Evolutionary conservation across 352 stramenopile genomes (phyloP).

Genomic region (Phytopythium montanum): DNA sequence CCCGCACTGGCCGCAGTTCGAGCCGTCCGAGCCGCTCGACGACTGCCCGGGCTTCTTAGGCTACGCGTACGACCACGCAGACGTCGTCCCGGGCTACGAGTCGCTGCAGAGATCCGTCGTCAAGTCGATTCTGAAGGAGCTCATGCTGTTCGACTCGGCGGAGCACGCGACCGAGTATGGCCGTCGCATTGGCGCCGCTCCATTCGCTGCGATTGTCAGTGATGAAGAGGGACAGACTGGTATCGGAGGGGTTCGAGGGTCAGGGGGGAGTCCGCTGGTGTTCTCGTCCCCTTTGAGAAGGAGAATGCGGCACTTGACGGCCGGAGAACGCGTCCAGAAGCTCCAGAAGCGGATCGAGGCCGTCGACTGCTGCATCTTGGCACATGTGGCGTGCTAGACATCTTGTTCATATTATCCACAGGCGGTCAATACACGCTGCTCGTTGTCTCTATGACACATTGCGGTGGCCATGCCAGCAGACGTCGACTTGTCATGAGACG

Average conservation of each 20-base stretch:
- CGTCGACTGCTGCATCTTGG: slow-evolving; percentile 35
- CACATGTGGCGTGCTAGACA: slow-evolving; percentile 7
- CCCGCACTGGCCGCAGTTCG: slow-evolving; percentile 60
- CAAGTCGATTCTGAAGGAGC: slow-evolving; percentile 71
- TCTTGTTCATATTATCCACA: not conserved
- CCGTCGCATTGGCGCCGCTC: slow-evolving; percentile 23
- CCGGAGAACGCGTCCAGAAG: slow-evolving; percentile 31
- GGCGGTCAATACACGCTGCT: slow-evolving; percentile 1
- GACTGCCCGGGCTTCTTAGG: slow-evolving; percentile 53
- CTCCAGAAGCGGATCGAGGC: slow-evolving; percentile 34
- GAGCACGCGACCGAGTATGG: slow-evolving; percentile 47
- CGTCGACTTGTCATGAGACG: slow-evolving; percentile 16
- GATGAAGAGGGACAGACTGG: slow-evolving; percentile 15
- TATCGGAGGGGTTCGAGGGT: not conserved
- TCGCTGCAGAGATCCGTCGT: slow-evolving; percentile 56
- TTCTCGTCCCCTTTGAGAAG: slow-evolving; percentile 58
- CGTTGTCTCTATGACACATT: not conserved
- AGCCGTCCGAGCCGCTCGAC: slow-evolving; percentile 23
- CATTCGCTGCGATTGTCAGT: slow-evolving; percentile 43
- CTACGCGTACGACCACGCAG: slow-evolving; percentile 68
- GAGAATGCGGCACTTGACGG: slow-evolving; percentile 36
- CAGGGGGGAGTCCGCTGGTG: slow-evolving; percentile 28
- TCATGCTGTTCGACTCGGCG: slow-evolving; percentile 67
- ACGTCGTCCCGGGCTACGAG: slow-evolving; percentile 54
- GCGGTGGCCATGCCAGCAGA: not conserved